Conservation (phyloP, 192 early-diverging fungal genomes). For the Coemansia umbellata region DNA sequence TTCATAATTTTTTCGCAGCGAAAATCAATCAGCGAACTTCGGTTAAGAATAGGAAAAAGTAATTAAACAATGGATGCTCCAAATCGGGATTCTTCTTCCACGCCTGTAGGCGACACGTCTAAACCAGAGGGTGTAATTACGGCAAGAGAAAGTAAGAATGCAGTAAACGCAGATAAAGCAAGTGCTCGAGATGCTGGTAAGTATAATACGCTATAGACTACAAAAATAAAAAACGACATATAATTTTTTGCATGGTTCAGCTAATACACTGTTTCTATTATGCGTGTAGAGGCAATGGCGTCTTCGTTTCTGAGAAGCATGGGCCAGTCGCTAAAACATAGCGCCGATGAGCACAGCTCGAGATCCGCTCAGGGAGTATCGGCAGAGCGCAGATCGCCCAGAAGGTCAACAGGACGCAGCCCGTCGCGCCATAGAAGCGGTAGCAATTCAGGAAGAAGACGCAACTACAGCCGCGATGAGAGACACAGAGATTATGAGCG, state of each 20-base stretch:
- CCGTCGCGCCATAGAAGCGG: slow-evolving; percentile 32
- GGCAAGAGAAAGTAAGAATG: neutral
- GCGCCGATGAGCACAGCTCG: neutral
- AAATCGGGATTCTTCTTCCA: slow-evolving; percentile 3
- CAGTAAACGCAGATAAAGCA: neutral
- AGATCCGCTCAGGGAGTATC: slow-evolving; percentile 1
- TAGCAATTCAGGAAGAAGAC: slow-evolving; percentile 46
- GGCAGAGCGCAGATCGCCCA: slow-evolving; percentile 17
- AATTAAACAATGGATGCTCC: slow-evolving; percentile 8
- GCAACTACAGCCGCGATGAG: slow-evolving; percentile 52
- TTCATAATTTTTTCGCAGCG: too few species aligned
- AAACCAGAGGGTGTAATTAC: neutral
- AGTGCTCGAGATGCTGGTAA: slow-evolving; percentile 13
- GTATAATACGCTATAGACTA: neutral
- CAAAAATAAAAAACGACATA: neutral
- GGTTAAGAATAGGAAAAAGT: neutral
- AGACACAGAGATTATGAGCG: slow-evolving; percentile 51
- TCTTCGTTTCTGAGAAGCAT: slow-evolving; percentile 36
- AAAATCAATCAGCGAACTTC: too few species aligned
- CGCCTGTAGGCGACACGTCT: slow-evolving; percentile 21
- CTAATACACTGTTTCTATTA: neutral
- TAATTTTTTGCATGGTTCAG: neutral
- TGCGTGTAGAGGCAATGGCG: neutral
- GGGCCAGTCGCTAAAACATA: slow-evolving; percentile 17
- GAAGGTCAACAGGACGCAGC: neutral